Base-by-base conservation (phyloP, 1,284 basidiomycete species). In the Irpex lacteus region DNA sequence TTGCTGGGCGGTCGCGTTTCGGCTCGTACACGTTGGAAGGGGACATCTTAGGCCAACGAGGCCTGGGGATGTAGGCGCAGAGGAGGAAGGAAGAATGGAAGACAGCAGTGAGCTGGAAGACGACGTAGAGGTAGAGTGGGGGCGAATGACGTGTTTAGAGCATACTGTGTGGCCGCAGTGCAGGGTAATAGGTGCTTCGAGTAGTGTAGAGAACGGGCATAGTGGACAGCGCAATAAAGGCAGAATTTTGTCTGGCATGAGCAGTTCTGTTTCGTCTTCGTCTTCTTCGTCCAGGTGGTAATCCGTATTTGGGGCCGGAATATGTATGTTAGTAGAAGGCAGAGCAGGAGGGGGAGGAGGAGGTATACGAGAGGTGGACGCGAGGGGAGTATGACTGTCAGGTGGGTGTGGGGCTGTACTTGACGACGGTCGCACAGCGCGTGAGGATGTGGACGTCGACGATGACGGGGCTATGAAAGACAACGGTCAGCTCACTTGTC, bases 131-230 rank as follows among this genome's bases (percentile, higher is more conserved):
- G 53, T 26, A 4, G 63, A 53, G 47, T 61, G 61, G 18, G 58
- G 38, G 18, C 64, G 52, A n/a, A 63, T 57, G 64, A 77, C 63
- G 66, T 78, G 77, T 49, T 64, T 63, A 2, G 72, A 63, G 65
- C 76, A 78, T 65, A 77, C 59, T 36, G 76, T 69, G 65, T 77
- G 74, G 47, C 76, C 75, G 64, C 74, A 77, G 66, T 71, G 72
- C 61, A 77, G 72, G 53, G 76, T 78, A 63, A 74, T 64, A 26
- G 74, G 75, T 1, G 68, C 65, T 37, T 67, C 52, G 56, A 75
- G 67, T 59, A 68, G 67, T 37, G 62, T 18, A 70, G 63, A 13
- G 62, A 47, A 60, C 5, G 64, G 36, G 66, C 76, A 75, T 67
- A 74, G 67, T 11, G 72, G 73, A 63, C 73, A 75, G 64, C 61